These are phyloP conservation scores for Mucor saturninus DNA, from an alignment of 371 early-diverging fungal genomes.

Conservation along the genomic window DNA sequence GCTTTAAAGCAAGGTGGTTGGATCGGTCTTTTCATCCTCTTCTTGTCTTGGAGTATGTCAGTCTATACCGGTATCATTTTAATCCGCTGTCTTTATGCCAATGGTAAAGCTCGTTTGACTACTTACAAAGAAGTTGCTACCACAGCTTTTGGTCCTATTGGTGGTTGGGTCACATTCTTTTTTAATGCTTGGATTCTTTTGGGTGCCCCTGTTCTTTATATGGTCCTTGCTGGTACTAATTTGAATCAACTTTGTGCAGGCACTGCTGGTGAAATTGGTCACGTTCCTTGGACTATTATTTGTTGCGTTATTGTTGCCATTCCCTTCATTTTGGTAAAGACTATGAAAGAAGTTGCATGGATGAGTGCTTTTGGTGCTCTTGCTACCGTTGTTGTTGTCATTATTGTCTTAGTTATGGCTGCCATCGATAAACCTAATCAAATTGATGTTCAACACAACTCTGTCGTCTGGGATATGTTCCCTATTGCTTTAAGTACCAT, in stretches of 20 bases:
- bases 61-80: constrained; percentile 49
- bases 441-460: constrained; percentile 33
- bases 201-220: constrained; percentile 58
- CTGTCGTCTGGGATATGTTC: constrained; percentile 56
- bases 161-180: constrained; percentile 52
- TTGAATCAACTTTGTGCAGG: constrained; percentile 41
- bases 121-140: constrained; percentile 46
- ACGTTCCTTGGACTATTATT: constrained; percentile 67
- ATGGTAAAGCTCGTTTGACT: constrained; percentile 46
- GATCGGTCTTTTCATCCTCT: constrained; percentile 75
- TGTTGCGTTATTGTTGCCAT: constrained; percentile 56
- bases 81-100: constrained; percentile 37
- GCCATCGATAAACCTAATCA: constrained; percentile 27
- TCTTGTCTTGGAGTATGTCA: constrained; percentile 76
- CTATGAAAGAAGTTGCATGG: constrained; percentile 64
- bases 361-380: constrained; percentile 65
- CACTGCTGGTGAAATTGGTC: constrained; percentile 41
- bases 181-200: constrained; percentile 64
- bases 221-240: constrained; percentile 60
- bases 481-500: constrained; percentile 68
- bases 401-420: constrained; percentile 52
- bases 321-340: constrained; percentile 62
- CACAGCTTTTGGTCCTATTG: constrained; percentile 37
- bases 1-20: constrained; percentile 82
- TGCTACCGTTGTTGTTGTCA: constrained; percentile 50